Evolutionary conservation across 108 stramenopile species (phyloP).

Genomic region (Nitzschia putrida): DNA sequence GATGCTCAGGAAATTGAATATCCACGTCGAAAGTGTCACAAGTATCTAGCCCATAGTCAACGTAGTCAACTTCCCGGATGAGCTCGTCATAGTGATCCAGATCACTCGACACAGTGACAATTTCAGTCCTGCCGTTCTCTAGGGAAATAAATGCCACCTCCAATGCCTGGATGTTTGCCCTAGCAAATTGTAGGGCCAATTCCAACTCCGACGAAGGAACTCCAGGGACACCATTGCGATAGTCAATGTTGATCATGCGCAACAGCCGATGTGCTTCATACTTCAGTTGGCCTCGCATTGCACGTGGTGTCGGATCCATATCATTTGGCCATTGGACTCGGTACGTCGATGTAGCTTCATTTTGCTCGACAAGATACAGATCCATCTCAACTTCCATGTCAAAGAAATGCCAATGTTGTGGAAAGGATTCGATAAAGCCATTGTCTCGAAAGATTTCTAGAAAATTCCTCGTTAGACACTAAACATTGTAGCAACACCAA

Average conservation of each 20-base stretch:
- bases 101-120: not conserved
- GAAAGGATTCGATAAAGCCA: slow-evolving; percentile 76
- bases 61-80: slow-evolving; percentile 3
- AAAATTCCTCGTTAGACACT: not conserved
- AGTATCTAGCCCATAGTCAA: slow-evolving; percentile 9
- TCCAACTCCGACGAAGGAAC: slow-evolving; percentile 31
- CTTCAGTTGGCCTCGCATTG: slow-evolving; percentile 1
- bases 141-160: slow-evolving; percentile 11
- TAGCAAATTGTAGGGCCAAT: slow-evolving; percentile 9
- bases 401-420: slow-evolving; percentile 63
- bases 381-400: slow-evolving; percentile 25
- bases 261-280: slow-evolving; percentile 7
- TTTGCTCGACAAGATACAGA: slow-evolving; percentile 19
- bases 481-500: not conserved
- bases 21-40: slow-evolving; percentile 13
- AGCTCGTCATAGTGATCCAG: slow-evolving; percentile 23
- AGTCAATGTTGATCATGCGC: slow-evolving; percentile 11
- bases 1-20: not conserved
- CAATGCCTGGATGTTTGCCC: slow-evolving; percentile 25
- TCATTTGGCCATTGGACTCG: slow-evolving; percentile 1
- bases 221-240: not conserved
- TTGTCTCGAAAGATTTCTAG: slow-evolving; percentile 65
- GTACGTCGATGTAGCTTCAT: not conserved
- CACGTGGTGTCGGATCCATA: not conserved
- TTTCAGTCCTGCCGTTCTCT: not conserved